phyloP scores from a whole-genome alignment of 257 asterid genomes.

The Solanum tacnaense region DNA sequence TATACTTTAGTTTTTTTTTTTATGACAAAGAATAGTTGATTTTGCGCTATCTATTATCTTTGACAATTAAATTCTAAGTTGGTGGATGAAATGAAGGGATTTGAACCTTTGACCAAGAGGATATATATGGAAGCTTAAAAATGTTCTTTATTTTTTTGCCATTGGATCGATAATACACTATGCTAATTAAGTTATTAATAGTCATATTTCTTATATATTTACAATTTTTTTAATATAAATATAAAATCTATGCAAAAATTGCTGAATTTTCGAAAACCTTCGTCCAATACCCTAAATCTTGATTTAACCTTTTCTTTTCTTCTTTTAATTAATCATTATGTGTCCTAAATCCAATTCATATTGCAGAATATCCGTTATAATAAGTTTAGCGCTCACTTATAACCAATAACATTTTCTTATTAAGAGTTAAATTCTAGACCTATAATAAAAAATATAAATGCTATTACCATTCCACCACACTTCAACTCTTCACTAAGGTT shows the following conservation, averaged over 20 bases:
- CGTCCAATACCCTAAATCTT: not conserved
- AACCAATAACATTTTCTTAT: not conserved
- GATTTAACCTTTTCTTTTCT: not conserved
- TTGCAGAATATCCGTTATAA: not conserved
- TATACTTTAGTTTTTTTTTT: not conserved
- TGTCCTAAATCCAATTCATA: not conserved
- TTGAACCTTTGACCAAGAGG: not conserved
- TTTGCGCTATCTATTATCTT: not conserved
- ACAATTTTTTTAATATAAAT: too few species aligned
- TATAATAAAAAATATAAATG: not conserved
- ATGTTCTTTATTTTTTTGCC: not conserved
- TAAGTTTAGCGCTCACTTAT: not conserved
- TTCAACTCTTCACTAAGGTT: slow-evolving; percentile 21
- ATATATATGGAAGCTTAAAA: not conserved
- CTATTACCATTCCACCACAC: not conserved
- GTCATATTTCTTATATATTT: not conserved
- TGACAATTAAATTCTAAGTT: not conserved
- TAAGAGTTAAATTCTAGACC: not conserved
- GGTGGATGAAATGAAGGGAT: not conserved
- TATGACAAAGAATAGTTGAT: not conserved
- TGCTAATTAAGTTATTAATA: not conserved
- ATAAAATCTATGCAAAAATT: not conserved
- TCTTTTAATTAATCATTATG: not conserved
- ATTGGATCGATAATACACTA: not conserved
- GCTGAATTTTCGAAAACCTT: not conserved